Percentiles rank a stretch among this genome's conserved stretches.
Conservation (phyloP, 768 basidiomycete species). For the Xerocomellus intermedius region DNA sequence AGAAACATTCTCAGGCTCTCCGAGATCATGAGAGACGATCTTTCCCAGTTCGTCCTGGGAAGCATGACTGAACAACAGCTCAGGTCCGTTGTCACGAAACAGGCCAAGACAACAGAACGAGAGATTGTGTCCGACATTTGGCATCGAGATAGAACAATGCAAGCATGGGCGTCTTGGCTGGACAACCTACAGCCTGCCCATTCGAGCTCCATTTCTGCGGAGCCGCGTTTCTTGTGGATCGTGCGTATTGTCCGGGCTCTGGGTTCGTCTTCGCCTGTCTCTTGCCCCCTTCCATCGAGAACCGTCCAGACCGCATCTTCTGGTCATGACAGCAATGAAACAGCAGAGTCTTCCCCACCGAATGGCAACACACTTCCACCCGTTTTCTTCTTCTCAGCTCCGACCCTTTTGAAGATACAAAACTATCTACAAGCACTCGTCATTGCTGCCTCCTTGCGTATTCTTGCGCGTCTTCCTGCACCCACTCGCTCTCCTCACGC, state of each 20-base stretch:
- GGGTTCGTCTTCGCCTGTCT: conserved; percentile 41
- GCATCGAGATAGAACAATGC: conserved; percentile 32
- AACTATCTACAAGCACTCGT: conserved; percentile 71
- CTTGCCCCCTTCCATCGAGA: conserved; percentile 31
- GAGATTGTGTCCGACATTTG: conserved; percentile 52
- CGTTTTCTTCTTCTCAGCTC: conserved; percentile 59
- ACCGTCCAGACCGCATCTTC: conserved; percentile 3
- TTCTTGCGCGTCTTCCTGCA: conserved; percentile 47
- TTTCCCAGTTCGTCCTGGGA: conserved; percentile 63
- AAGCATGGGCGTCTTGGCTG: conserved; percentile 28
- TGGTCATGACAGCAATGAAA: background rate
- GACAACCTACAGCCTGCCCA: conserved; percentile 3
- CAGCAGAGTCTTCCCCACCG: background rate
- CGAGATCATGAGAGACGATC: conserved; percentile 67
- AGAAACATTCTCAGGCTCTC: conserved; percentile 50
- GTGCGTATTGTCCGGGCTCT: conserved; percentile 46
- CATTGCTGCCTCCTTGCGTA: conserved; percentile 58
- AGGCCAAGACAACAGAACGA: conserved; percentile 56
- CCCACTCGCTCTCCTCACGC: conserved; percentile 4
- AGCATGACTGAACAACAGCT: conserved; percentile 66
- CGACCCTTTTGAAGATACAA: conserved; percentile 56
- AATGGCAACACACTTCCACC: conserved; percentile 56
- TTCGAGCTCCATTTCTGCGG: conserved; percentile 14
- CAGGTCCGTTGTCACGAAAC: conserved; percentile 43
- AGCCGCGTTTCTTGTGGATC: conserved; percentile 41